Evolutionary conservation across 2,329 filamentous ascomycete genomes (phyloP), one percentile per base, ranked within the genome.

Genomic region (Fusarium sp.): DNA sequence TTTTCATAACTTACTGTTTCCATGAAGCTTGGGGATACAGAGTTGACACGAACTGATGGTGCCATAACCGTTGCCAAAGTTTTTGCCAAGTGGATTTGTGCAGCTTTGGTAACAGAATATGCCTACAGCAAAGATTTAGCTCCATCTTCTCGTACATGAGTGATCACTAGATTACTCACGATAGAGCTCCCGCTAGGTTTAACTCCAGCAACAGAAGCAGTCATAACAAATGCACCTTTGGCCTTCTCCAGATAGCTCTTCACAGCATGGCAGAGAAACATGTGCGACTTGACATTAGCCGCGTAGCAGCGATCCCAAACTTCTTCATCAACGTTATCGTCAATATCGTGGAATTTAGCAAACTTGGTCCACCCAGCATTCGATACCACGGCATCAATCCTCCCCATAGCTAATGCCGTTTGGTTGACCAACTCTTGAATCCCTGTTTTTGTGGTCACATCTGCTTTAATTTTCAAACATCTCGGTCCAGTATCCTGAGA

Each of bases 221-320:
- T 67, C 63, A 67, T 42, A 0, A 67, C 35, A 42, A 67, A 67
- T 5, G 63, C 55, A 4, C 64, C 64, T 2, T 48, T 42, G 4
- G 63, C 46, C 2, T 48, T 18, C 8, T 62, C 37, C 4, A 67
- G 14, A 21, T 62, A 12, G 0, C 54, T 42, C 31, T 10, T 67
- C 3, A 37, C 54, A 9, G 64, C 63, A 29, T 67, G 64, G 0
- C 54, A 46, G 15, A 67, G 63, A 4, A 67, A 67, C 11, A 67
- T 5, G 2, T 67, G 64, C 1, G 64, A 67, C 8, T 67, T 67
- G 25, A 67, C 64, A 27, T 67, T 67, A 1, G 64, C 64, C 1
- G 64, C 63, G 9, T 67, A 67, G 2, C 64, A 67, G 1, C 38
- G 58, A 14, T 67, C 64, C 64, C 63, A 68, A 4, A 68, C 63